Evolutionary conservation across 352 stramenopile species (phyloP).

Genomic region (Thraustochytrium striatum): DNA sequence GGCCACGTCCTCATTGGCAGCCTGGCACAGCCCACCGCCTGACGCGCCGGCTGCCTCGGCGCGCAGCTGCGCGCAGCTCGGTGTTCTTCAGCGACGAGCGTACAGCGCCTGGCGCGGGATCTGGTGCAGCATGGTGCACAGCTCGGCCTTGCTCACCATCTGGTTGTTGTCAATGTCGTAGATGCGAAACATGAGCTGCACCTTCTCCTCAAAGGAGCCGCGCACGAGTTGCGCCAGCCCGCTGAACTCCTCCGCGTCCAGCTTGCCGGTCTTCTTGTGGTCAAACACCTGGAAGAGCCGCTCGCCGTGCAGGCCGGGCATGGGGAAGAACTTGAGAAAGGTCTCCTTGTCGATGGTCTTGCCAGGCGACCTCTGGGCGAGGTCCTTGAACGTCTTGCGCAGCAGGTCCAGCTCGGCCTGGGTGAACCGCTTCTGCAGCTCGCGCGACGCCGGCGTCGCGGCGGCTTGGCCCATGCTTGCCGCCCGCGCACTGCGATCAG

Average conservation of each 20-base stretch:
- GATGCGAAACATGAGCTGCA: constrained; percentile 86
- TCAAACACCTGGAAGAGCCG: constrained; percentile 85
- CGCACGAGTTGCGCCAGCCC: constrained; percentile 73
- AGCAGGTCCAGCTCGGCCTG: constrained; percentile 39
- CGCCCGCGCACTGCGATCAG: too few relatives aligned
- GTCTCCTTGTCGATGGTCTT: constrained; percentile 79
- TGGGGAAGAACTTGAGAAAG: constrained; percentile 85
- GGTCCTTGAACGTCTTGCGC: constrained; percentile 43
- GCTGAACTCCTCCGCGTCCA: constrained; percentile 84
- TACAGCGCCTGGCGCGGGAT: constrained; percentile 58
- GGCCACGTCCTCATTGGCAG: constrained; percentile 47
- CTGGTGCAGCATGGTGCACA: constrained; percentile 73
- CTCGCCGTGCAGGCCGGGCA: constrained; percentile 81
- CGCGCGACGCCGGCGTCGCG: too few relatives aligned
- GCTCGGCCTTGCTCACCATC: constrained; percentile 59
- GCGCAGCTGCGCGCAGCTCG: background rate
- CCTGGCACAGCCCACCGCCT: too few relatives aligned
- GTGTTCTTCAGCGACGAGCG: too few relatives aligned
- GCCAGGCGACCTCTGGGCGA: constrained; percentile 51
- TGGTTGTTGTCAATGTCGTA: constrained; percentile 70
- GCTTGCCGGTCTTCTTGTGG: constrained; percentile 73
- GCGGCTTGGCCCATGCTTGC: too few relatives aligned
- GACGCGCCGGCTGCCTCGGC: background rate
- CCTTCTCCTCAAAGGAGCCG: constrained; percentile 77
- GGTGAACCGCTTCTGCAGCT: constrained; percentile 34